A percentile compares a stretch with the other conserved stretches of the same genome.
These are phyloP conservation scores for Hymenoscyphus repandus DNA, from an alignment of 2,329 filamentous ascomycete genomes.

Conservation along the genomic window DNA sequence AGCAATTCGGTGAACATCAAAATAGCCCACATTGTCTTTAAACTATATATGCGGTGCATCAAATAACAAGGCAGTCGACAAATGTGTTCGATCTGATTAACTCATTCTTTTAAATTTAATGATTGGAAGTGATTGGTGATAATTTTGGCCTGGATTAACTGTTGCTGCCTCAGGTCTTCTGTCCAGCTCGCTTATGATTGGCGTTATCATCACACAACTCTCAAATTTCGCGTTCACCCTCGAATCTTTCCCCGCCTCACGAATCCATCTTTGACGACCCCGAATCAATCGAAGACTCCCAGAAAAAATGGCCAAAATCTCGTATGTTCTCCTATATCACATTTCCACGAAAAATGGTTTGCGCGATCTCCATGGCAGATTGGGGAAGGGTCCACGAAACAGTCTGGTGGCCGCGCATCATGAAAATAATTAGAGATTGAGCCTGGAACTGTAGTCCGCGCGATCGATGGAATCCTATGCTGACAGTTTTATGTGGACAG, in stretches of 20 bases:
- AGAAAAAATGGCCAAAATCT: constrained; percentile 59
- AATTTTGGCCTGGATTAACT: too few species aligned
- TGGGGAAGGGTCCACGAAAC: neutral
- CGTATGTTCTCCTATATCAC: constrained; percentile 43
- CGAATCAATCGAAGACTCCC: constrained; percentile 31
- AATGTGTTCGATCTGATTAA: too few species aligned
- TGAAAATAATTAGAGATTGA: neutral
- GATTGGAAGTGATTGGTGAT: too few species aligned
- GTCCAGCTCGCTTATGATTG: constrained; percentile 28
- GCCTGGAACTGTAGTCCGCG: neutral
- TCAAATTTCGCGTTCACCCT: constrained; percentile 13
- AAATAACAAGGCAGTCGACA: too few species aligned
- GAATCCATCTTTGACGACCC: constrained; percentile 26
- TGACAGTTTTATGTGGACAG: constrained; percentile 35
- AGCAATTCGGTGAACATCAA: too few species aligned
- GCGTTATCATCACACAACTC: constrained; percentile 20
- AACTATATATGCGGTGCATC: too few species aligned
- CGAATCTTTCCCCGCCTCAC: constrained; percentile 19
- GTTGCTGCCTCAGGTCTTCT: too few species aligned
- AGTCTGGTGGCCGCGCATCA: neutral
- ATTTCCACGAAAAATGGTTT: neutral
- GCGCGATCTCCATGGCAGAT: neutral
- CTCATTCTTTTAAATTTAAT: too few species aligned
- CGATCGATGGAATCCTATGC: constrained; percentile 5
- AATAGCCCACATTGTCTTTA: too few species aligned